Percentiles rank a stretch among this genome's conserved stretches.
These are phyloP conservation scores for Chrysanthemum seticuspe DNA, from an alignment of 129 eudicot species.

Conservation along the genomic window DNA sequence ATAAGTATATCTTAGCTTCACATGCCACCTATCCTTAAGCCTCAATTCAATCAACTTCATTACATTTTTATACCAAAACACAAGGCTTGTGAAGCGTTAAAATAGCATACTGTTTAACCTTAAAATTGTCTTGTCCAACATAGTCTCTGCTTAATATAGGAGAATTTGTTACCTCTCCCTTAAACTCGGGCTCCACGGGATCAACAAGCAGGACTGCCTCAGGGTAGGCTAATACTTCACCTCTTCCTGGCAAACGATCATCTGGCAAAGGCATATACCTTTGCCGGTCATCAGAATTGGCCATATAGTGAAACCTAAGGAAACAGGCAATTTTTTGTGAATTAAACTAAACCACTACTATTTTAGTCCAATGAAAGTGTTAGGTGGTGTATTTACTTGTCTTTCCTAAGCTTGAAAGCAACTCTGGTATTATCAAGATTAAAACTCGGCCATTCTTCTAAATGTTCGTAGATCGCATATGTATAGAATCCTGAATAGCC, in stretches of 20 bases:
- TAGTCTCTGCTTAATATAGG: neutral
- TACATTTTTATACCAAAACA: neutral
- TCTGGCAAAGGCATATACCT: constrained; percentile 56
- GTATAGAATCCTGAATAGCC: constrained; percentile 72
- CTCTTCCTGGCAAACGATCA: constrained; percentile 49
- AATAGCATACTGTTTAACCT: neutral
- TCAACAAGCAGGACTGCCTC: constrained; percentile 59
- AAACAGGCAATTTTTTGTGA: neutral
- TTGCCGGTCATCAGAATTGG: constrained; percentile 46
- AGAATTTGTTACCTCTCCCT: constrained; percentile 41
- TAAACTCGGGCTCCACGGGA: constrained; percentile 51
- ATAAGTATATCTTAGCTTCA: neutral
- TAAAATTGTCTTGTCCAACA: neutral
- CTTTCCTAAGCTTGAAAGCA: constrained; percentile 42
- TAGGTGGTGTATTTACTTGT: constrained; percentile 7
- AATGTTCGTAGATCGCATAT: constrained; percentile 57
- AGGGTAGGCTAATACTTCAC: constrained; percentile 50
- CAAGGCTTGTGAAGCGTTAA: neutral
- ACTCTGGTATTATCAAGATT: constrained; percentile 65
- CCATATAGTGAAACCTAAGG: constrained; percentile 59
- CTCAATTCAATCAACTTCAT: neutral
- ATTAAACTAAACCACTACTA: neutral
- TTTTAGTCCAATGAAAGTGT: neutral
- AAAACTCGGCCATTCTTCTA: constrained; percentile 62
- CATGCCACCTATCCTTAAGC: neutral